Percentiles rank a stretch among this genome's conserved stretches.
These are phyloP conservation scores for Stereocaulon alpinum DNA, from an alignment of 495 filamentous ascomycete genomes.

Conservation along the genomic window DNA sequence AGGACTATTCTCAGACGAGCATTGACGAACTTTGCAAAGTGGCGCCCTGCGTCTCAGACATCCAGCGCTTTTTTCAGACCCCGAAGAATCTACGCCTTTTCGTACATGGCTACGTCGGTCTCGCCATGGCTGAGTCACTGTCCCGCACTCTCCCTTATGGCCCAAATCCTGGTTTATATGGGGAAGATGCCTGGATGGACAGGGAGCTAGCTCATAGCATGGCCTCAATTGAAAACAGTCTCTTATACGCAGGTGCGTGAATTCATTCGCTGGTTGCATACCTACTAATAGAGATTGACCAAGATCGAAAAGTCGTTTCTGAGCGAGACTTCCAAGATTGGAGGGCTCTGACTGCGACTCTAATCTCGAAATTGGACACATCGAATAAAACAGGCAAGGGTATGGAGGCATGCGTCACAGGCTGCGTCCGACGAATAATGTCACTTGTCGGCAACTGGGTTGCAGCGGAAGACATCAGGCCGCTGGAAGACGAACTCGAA, in stretches of 20 bases:
- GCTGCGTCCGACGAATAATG: conserved; percentile 8
- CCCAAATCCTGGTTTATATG: neutral
- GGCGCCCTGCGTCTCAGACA: conserved; percentile 13
- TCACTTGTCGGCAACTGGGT: conserved; percentile 8
- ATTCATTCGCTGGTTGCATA: neutral
- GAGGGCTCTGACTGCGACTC: conserved; percentile 20
- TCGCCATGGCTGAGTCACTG: conserved; percentile 13
- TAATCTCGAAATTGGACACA: conserved; percentile 14
- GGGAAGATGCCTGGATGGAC: conserved; percentile 15
- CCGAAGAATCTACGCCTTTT: conserved; percentile 18
- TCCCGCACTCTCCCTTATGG: conserved; percentile 14
- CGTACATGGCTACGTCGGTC: conserved; percentile 19
- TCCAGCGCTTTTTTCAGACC: conserved; percentile 13
- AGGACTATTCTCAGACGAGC: neutral
- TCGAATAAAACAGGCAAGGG: conserved; percentile 2
- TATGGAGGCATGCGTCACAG: neutral
- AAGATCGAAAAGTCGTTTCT: conserved; percentile 15
- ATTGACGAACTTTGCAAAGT: conserved; percentile 6
- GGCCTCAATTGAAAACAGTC: conserved; percentile 8
- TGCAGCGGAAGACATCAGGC: neutral
- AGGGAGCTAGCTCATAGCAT: conserved; percentile 10
- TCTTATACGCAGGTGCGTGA: conserved; percentile 8
- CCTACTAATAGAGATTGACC: neutral
- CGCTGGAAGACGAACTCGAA: conserved; percentile 12
- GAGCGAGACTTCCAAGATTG: conserved; percentile 20